A percentile compares a stretch with the other conserved stretches of the same genome.
These are phyloP conservation scores for Cladophialophora exuberans DNA, from an alignment of 2,329 filamentous ascomycete species.

Conservation along the genomic window DNA sequence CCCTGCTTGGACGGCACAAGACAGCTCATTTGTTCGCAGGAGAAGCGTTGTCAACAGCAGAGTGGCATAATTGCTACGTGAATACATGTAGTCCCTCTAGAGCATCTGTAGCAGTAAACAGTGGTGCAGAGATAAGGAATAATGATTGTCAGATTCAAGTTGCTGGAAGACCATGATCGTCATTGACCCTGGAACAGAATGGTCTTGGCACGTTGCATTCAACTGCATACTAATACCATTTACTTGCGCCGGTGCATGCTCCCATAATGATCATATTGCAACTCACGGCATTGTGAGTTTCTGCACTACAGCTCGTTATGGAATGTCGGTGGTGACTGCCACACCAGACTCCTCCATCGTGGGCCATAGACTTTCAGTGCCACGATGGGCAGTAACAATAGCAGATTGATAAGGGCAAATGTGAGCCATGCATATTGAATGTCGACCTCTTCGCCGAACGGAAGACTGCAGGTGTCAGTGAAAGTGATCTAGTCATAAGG, in stretches of 20 bases:
- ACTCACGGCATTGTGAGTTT: too few species aligned
- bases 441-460: slow-evolving; percentile 2
- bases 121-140: too few species aligned
- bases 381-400: not conserved
- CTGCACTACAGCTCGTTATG: too few species aligned
- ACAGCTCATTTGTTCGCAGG: not conserved
- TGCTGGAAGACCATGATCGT: too few species aligned
- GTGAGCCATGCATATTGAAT: slow-evolving; percentile 11
- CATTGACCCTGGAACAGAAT: too few species aligned
- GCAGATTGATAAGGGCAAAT: not conserved
- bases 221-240: too few species aligned
- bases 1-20: not conserved
- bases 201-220: too few species aligned
- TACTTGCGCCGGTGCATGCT: too few species aligned
- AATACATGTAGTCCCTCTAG: not conserved
- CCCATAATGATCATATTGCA: too few species aligned
- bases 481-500: not conserved
- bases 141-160: too few species aligned
- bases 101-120: too few species aligned
- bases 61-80: not conserved
- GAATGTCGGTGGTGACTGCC: too few species aligned
- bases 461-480: slow-evolving; percentile 2
- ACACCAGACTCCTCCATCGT: slow-evolving; percentile 5
- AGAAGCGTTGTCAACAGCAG: not conserved
- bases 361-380: slow-evolving; percentile 3